Percentiles rank a stretch among this genome's conserved stretches.
These are phyloP conservation scores for Phaeosphaeriaceae sp. DNA, from an alignment of 2,329 filamentous ascomycete genomes.

Conservation along the genomic window DNA sequence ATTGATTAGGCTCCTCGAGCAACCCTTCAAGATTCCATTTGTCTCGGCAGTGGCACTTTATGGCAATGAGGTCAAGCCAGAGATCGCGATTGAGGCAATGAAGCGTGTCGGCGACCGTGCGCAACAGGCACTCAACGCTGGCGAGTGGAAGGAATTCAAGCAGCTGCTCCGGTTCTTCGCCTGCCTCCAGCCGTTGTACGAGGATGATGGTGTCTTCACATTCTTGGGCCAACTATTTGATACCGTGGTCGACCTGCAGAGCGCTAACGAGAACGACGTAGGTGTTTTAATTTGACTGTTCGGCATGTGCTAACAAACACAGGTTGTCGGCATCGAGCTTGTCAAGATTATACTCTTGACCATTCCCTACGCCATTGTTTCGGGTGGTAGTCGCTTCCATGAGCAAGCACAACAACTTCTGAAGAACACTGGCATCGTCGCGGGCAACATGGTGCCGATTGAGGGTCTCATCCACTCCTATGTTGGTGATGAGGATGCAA, in stretches of 20 bases:
- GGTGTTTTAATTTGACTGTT: constrained; percentile 45
- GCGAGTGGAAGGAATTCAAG: constrained; percentile 91
- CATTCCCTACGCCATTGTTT: constrained; percentile 79
- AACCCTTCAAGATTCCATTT: constrained; percentile 98
- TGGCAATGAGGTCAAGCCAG: constrained; percentile 77
- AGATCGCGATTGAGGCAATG: constrained; percentile 76
- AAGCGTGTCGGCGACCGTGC: constrained; percentile 65
- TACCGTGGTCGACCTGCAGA: constrained; percentile 91
- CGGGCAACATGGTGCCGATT: constrained; percentile 83
- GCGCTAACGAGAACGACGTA: constrained; percentile 90
- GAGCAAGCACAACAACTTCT: constrained; percentile 78
- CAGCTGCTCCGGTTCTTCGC: constrained; percentile 86
- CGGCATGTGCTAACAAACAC: constrained; percentile 18
- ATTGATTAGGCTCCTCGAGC: constrained; percentile 70
- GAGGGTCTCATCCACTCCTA: constrained; percentile 90
- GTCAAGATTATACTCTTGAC: constrained; percentile 97
- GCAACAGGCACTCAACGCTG: constrained; percentile 72
- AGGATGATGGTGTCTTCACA: constrained; percentile 84
- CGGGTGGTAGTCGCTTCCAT: constrained; percentile 53
- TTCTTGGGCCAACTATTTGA: constrained; percentile 89
- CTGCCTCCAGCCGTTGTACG: constrained; percentile 80
- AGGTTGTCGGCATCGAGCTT: constrained; percentile 76
- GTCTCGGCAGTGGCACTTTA: constrained; percentile 83
- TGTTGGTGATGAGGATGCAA: constrained; percentile 66
- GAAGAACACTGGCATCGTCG: constrained; percentile 94